Percentiles rank a stretch among this genome's conserved stretches.
These are phyloP conservation scores for Backusella luteola DNA, from an alignment of 192 early-diverging fungal genomes.

Conservation along the genomic window DNA sequence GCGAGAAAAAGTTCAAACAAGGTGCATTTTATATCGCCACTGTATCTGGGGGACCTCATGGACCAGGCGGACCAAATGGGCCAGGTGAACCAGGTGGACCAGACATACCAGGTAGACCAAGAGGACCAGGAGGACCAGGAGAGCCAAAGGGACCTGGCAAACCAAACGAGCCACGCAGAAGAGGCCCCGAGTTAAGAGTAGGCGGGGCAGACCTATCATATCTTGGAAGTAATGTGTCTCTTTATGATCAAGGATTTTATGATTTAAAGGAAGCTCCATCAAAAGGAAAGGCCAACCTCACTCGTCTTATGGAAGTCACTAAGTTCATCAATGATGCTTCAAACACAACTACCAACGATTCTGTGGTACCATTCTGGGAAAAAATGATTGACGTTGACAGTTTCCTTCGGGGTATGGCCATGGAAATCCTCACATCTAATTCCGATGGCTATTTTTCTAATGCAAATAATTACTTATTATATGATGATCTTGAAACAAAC, in stretches of 20 bases:
- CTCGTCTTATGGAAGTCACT: background rate
- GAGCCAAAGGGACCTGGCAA: background rate
- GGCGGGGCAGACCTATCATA: conserved; percentile 3
- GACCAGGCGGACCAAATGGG: no score
- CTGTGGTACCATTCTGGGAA: background rate
- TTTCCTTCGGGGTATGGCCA: conserved; percentile 21
- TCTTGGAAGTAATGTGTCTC: background rate
- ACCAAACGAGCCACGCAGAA: background rate
- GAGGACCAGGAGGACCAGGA: no score
- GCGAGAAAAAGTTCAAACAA: conserved; percentile 22
- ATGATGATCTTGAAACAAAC: conserved; percentile 7
- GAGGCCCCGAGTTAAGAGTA: background rate
- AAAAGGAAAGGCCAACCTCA: background rate
- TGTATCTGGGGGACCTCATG: background rate
- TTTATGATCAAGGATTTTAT: background rate
- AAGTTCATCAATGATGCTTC: background rate
- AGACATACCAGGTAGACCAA: no score
- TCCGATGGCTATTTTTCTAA: conserved; percentile 21
- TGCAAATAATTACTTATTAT: conserved; percentile 22
- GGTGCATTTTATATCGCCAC: background rate
- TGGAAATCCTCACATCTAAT: conserved; percentile 14
- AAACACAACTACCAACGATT: background rate
- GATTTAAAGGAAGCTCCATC: background rate
- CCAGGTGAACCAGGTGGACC: no score
- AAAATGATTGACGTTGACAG: conserved; percentile 1